A percentile compares a stretch with the other conserved stretches of the same genome.
Evolutionary conservation across 129 eudicot species (phyloP).

Genomic region (Escallonia herrerae): DNA sequence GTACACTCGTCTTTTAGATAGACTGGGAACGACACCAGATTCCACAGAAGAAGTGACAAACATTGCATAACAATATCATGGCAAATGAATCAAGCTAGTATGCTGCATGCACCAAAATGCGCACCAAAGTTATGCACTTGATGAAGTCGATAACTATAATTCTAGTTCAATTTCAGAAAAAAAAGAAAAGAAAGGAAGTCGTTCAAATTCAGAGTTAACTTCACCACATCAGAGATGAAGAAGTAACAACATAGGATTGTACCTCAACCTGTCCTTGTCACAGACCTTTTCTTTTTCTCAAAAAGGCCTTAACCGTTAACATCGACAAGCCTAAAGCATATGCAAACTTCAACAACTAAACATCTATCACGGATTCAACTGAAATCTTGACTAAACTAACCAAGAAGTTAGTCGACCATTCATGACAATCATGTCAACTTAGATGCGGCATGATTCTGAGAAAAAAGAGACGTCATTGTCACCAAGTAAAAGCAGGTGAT

Average conservation of each 20-base stretch:
- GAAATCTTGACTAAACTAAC: not conserved
- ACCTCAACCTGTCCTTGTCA: no score
- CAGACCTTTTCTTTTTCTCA: no score
- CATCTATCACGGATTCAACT: not conserved
- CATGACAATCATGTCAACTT: not conserved
- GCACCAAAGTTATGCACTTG: no score
- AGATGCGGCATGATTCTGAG: not conserved
- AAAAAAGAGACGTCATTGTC: not conserved
- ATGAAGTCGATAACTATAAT: no score
- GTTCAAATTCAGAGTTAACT: no score
- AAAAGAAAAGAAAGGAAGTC: not conserved
- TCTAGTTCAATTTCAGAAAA: not conserved
- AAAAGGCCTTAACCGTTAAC: no score
- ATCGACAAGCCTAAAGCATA: not conserved
- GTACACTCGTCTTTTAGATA: not conserved
- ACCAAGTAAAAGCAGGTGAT: not conserved
- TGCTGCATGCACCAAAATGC: no score
- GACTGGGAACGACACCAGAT: not conserved
- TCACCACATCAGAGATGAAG: no score
- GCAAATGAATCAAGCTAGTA: no score
- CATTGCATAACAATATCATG: not conserved
- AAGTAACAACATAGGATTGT: no score
- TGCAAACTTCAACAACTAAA: not conserved
- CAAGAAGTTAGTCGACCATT: not conserved
- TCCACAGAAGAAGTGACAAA: not conserved